These are phyloP conservation scores for Aspergillus brunneoviolaceus DNA, from an alignment of 2,329 filamentous ascomycete genomes.

Conservation along the genomic window DNA sequence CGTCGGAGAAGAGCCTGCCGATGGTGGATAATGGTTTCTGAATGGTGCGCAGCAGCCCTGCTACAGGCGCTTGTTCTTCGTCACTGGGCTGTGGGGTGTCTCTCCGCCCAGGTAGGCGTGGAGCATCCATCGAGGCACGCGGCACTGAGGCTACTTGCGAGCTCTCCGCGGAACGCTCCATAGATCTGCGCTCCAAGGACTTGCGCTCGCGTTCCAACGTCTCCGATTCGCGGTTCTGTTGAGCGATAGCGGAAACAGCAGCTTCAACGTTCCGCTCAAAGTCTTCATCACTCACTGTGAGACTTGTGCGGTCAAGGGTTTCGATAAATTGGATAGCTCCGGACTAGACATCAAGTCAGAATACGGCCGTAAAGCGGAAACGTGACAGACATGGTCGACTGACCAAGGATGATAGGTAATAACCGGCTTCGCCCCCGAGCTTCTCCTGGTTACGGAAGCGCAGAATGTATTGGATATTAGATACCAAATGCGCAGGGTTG, in stretches of 20 bases:
- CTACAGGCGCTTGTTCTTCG: slow-evolving; percentile 78
- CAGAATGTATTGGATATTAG: slow-evolving; percentile 96
- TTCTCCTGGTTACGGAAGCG: slow-evolving; percentile 98
- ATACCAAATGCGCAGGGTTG: slow-evolving; percentile 92
- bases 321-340: slow-evolving; percentile 96
- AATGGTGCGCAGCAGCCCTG: slow-evolving; percentile 82
- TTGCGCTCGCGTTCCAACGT: slow-evolving; percentile 39
- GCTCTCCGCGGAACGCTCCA: slow-evolving; percentile 50
- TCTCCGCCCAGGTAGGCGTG: slow-evolving; percentile 49
- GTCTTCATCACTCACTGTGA: slow-evolving; percentile 91
- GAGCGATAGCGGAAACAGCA: slow-evolving; percentile 91
- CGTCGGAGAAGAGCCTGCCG: slow-evolving; percentile 88
- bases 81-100: slow-evolving; percentile 45
- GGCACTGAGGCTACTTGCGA: slow-evolving; percentile 61
- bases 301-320: slow-evolving; percentile 86
- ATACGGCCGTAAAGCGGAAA: background rate
- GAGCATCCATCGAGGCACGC: slow-evolving; percentile 60
- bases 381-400: slow-evolving; percentile 24
- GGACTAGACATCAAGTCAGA: slow-evolving; percentile 27
- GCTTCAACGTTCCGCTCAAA: slow-evolving; percentile 97
- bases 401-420: slow-evolving; percentile 92
- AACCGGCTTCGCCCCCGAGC: slow-evolving; percentile 93
- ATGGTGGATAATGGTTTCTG: slow-evolving; percentile 89
- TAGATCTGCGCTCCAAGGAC: slow-evolving; percentile 29
- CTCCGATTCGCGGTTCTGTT: slow-evolving; percentile 70